Percentiles rank a stretch among this genome's conserved stretches.
Conservation (phyloP, 805 yeast species). For the Metschnikowia hibisci region DNA sequence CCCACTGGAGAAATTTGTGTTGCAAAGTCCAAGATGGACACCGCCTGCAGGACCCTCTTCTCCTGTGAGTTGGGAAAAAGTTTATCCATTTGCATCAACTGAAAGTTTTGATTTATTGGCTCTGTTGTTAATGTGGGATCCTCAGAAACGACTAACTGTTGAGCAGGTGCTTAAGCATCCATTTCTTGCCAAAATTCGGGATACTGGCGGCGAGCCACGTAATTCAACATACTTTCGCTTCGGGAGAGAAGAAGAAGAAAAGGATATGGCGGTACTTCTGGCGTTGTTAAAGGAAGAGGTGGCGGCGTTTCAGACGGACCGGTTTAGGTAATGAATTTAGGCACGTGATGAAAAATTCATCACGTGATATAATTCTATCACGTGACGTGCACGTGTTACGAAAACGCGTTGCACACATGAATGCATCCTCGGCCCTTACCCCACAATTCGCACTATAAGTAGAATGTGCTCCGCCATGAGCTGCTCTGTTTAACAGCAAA, state of each 20-base stretch:
- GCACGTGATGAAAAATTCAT: no score
- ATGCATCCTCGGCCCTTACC: not conserved
- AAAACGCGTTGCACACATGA: no score
- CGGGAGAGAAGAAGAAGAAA: constrained; percentile 50
- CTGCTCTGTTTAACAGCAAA: not conserved
- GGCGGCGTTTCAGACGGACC: constrained; percentile 18
- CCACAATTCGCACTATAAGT: not conserved
- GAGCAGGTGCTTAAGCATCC: constrained; percentile 54
- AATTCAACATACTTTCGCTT: constrained; percentile 56
- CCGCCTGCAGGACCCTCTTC: constrained; percentile 42
- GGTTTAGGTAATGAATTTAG: not conserved
- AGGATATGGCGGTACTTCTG: constrained; percentile 16
- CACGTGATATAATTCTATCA: no score
- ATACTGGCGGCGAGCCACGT: constrained; percentile 51
- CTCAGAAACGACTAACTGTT: constrained; percentile 50
- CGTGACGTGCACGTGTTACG: no score
- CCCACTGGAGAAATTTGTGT: constrained; percentile 35
- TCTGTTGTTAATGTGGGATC: constrained; percentile 61
- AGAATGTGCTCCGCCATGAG: not conserved
- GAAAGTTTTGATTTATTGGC: constrained; percentile 52
- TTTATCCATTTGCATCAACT: constrained; percentile 61
- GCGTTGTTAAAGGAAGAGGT: constrained; percentile 21
- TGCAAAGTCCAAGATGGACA: not conserved
- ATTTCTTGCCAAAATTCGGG: constrained; percentile 53
- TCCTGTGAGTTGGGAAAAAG: constrained; percentile 42